Evolutionary conservation across 108 stramenopile genomes (phyloP).

Genomic region (Craspedostauros australis): DNA sequence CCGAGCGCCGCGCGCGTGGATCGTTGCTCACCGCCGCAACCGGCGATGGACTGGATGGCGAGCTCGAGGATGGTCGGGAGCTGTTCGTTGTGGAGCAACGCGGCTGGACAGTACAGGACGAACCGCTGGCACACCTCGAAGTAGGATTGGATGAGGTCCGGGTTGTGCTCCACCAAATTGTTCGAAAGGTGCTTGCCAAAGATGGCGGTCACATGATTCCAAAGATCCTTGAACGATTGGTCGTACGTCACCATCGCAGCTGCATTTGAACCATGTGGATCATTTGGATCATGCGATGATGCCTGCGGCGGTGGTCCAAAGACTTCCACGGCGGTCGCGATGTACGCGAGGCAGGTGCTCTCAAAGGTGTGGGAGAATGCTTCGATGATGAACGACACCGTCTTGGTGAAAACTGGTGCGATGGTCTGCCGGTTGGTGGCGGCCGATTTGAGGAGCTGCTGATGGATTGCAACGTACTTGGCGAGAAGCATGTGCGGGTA

Average conservation of each 20-base stretch:
- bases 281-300: too few relatives aligned
- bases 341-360: constrained; percentile 37
- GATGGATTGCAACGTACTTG: constrained; percentile 29
- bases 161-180: constrained; percentile 17
- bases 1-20: constrained; percentile 41
- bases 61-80: constrained; percentile 32
- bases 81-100: constrained; percentile 29
- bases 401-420: constrained; percentile 25
- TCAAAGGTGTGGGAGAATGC: constrained; percentile 41
- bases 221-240: constrained; percentile 26
- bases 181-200: constrained; percentile 8
- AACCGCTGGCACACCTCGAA: constrained; percentile 49
- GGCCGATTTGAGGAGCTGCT: constrained; percentile 36
- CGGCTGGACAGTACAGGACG: constrained; percentile 45
- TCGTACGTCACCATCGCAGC: neutral
- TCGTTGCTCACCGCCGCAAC: constrained; percentile 40
- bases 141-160: constrained; percentile 34
- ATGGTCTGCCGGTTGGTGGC: constrained; percentile 17
- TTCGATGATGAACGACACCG: constrained; percentile 45
- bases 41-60: constrained; percentile 37
- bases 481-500: neutral
- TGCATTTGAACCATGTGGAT: too few relatives aligned
- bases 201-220: constrained; percentile 33
- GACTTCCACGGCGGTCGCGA: constrained; percentile 48
- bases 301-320: constrained; percentile 29